Percentiles rank a stretch among this genome's conserved stretches.
These are phyloP conservation scores for Cladosporium oxysporum DNA, from an alignment of 2,329 filamentous ascomycete species.

Conservation along the genomic window DNA sequence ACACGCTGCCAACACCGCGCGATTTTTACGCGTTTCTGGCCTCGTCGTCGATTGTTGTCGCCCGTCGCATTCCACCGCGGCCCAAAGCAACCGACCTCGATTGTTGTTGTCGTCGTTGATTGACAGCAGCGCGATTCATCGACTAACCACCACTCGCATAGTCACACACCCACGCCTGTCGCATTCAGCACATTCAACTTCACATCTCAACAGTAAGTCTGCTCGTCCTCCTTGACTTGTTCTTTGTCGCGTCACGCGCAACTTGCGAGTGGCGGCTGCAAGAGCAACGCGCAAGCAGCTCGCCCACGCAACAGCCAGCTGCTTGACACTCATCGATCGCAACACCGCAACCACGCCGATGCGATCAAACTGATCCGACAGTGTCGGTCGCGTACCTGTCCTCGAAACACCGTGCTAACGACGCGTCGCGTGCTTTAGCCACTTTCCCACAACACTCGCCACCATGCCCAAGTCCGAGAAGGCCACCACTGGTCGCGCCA, in stretches of 20 bases:
- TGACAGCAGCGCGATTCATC: slow-evolving; percentile 16
- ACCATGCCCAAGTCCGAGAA: slow-evolving; percentile 69
- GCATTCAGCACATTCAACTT: slow-evolving; percentile 10
- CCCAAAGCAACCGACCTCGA: slow-evolving; percentile 4
- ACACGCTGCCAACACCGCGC: not conserved
- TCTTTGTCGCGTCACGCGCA: slow-evolving; percentile 8
- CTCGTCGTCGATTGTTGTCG: slow-evolving; percentile 17
- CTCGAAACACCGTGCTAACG: slow-evolving; percentile 9
- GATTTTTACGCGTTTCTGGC: slow-evolving; percentile 10
- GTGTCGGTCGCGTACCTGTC: slow-evolving; percentile 5
- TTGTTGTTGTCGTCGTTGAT: slow-evolving; percentile 19
- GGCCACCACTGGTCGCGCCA: slow-evolving; percentile 60
- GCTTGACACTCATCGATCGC: slow-evolving; percentile 14
- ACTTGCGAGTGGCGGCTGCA: not conserved
- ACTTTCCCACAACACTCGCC: slow-evolving; percentile 23
- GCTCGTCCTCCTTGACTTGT: slow-evolving; percentile 10
- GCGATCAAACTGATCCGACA: not conserved
- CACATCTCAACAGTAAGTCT: slow-evolving; percentile 11
- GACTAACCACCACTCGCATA: slow-evolving; percentile 15
- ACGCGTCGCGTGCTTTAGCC: slow-evolving; percentile 15
- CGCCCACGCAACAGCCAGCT: not conserved
- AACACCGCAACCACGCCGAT: slow-evolving; percentile 13
- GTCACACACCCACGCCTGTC: slow-evolving; percentile 18
- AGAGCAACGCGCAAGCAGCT: slow-evolving; percentile 13
- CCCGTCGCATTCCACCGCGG: slow-evolving; percentile 18